A percentile compares a stretch with the other conserved stretches of the same genome.
These are phyloP conservation scores for Ceratobasidium sp. DNA, from an alignment of 1,284 basidiomycete genomes.

Conservation along the genomic window DNA sequence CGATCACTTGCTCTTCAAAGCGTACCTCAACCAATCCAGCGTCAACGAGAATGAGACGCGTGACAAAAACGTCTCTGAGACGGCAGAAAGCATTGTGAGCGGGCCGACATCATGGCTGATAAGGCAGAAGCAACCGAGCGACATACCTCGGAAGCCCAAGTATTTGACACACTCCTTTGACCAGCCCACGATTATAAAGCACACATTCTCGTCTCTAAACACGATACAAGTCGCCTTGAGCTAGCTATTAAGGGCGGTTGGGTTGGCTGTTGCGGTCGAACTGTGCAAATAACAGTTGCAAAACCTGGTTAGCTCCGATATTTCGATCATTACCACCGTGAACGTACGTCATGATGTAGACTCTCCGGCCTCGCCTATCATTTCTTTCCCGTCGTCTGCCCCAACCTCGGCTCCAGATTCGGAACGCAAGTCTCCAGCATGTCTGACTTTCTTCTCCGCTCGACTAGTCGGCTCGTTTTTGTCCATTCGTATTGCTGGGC, in stretches of 20 bases:
- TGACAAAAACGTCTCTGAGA: constrained; percentile 78
- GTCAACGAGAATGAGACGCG: constrained; percentile 78
- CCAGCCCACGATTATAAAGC: constrained; percentile 74
- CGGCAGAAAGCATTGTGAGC: constrained; percentile 79
- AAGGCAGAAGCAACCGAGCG: not conserved
- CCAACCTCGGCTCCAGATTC: too few species aligned
- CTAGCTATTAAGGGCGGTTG: constrained; percentile 80
- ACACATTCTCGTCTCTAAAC: constrained; percentile 72
- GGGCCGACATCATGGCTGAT: not conserved
- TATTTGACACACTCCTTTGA: constrained; percentile 89
- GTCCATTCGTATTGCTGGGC: constrained; percentile 79
- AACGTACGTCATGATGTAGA: too few species aligned
- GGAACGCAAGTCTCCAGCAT: too few species aligned
- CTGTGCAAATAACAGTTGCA: constrained; percentile 69
- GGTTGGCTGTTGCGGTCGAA: constrained; percentile 70
- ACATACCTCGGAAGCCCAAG: constrained; percentile 74
- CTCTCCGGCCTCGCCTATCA: too few species aligned
- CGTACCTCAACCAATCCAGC: constrained; percentile 79
- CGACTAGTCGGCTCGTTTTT: not conserved
- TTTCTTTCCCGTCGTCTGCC: too few species aligned
- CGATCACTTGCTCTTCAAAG: constrained; percentile 72
- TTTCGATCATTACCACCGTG: constrained; percentile 66
- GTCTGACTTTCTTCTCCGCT: constrained; percentile 67
- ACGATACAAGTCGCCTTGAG: constrained; percentile 88
- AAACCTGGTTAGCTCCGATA: not conserved